Conservation (phyloP, 371 early-diverging fungal genomes). For the Apophysomyces elegans region DNA sequence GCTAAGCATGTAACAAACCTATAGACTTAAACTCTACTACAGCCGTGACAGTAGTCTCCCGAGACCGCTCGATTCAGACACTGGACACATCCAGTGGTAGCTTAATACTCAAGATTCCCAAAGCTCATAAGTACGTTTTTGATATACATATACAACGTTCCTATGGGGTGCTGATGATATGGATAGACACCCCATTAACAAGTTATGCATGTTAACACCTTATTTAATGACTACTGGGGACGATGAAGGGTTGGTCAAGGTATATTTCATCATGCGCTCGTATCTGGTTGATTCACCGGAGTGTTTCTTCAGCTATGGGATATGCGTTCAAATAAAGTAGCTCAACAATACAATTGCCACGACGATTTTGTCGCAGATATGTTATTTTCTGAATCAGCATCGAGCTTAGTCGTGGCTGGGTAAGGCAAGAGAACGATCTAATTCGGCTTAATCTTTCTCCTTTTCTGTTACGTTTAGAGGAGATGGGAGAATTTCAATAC, state of each 20-base stretch:
- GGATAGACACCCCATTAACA: constrained; percentile 73
- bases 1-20: not conserved
- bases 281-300: not conserved
- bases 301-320: constrained; percentile 72
- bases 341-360: constrained; percentile 74
- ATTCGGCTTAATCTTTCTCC: not conserved
- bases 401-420: constrained; percentile 73
- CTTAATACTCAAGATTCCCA: constrained; percentile 59
- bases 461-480: constrained; percentile 51
- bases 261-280: constrained; percentile 21
- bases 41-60: constrained; percentile 74
- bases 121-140: constrained; percentile 71
- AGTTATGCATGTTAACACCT: constrained; percentile 65
- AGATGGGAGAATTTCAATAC: constrained; percentile 86
- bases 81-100: constrained; percentile 71
- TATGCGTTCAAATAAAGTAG: constrained; percentile 65
- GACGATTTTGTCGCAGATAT: constrained; percentile 88
- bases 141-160: not conserved
- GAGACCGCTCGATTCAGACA: constrained; percentile 76
- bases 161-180: not conserved
- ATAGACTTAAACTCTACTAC: not conserved
- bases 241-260: constrained; percentile 84
- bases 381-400: constrained; percentile 59
- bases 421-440: constrained; percentile 12
- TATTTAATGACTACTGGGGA: constrained; percentile 84